Evolutionary conservation across 2,329 filamentous ascomycete species (phyloP).

Genomic region (Diaporthe destruens): DNA sequence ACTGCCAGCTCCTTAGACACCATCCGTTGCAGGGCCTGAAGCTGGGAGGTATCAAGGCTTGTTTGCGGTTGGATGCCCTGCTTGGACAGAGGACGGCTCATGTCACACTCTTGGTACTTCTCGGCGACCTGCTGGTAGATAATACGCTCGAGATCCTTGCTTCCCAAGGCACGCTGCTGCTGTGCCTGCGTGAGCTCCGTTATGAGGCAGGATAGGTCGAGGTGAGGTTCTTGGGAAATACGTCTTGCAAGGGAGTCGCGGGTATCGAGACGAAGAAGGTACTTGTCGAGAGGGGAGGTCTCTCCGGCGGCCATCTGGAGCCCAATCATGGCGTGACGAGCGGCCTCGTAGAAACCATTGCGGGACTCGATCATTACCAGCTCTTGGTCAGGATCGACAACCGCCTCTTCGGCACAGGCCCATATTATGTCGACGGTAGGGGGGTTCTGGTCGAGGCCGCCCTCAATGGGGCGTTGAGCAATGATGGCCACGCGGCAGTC

Average conservation of each 20-base stretch:
- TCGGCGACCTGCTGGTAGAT: slow-evolving; percentile 17
- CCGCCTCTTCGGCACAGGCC: slow-evolving; percentile 67
- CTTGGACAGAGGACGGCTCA: slow-evolving; percentile 23
- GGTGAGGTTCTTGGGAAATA: slow-evolving; percentile 47
- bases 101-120: slow-evolving; percentile 43
- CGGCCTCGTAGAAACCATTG: slow-evolving; percentile 81
- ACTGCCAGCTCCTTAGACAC: slow-evolving; percentile 79
- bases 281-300: slow-evolving; percentile 72
- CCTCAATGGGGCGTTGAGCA: slow-evolving; percentile 74
- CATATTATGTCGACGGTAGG: slow-evolving; percentile 84
- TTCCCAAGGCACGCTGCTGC: neutral
- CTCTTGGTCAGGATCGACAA: slow-evolving; percentile 76
- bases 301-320: slow-evolving; percentile 72
- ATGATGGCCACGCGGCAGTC: slow-evolving; percentile 79
- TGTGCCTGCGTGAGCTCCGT: slow-evolving; percentile 46
- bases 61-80: slow-evolving; percentile 47
- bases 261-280: slow-evolving; percentile 65
- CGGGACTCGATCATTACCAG: slow-evolving; percentile 85
- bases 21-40: slow-evolving; percentile 75
- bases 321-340: slow-evolving; percentile 78
- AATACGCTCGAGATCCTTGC: slow-evolving; percentile 7
- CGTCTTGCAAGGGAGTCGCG: slow-evolving; percentile 49
- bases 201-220: slow-evolving; percentile 52
- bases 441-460: slow-evolving; percentile 72
- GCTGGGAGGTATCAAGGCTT: slow-evolving; percentile 78